Percentiles rank a stretch among this genome's conserved stretches.
Evolutionary conservation across 1,139 yeast species (phyloP).

Genomic region (Yamadazyma atmosphaerica): DNA sequence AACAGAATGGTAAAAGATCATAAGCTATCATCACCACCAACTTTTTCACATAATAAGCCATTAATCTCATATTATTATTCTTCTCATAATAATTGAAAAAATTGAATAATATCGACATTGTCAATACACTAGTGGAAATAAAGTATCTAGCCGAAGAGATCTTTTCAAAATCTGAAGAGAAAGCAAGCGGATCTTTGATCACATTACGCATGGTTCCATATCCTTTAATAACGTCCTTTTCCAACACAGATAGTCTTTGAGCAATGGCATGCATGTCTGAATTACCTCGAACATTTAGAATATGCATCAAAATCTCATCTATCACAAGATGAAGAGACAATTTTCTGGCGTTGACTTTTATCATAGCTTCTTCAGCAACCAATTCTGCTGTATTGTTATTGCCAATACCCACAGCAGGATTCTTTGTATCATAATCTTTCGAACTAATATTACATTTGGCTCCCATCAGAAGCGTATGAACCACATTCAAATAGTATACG

Average conservation of each 20-base stretch:
- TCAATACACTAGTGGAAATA: conserved; percentile 20
- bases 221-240: conserved; percentile 19
- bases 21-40: conserved; percentile 22
- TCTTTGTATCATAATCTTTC: conserved; percentile 18
- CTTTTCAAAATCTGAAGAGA: conserved; percentile 3
- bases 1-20: conserved; percentile 34
- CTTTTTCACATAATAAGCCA: conserved; percentile 33
- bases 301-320: conserved; percentile 2
- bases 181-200: conserved; percentile 2
- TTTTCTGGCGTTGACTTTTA: conserved; percentile 5
- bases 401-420: conserved; percentile 12
- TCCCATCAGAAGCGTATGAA: conserved; percentile 17
- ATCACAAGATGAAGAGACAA: not conserved
- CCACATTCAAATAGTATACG: conserved; percentile 16
- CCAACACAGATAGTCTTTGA: conserved; percentile 26
- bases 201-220: conserved; percentile 7
- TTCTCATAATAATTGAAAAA: conserved; percentile 31
- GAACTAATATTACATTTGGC: conserved; percentile 17
- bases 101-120: conserved; percentile 25
- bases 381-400: conserved; percentile 25
- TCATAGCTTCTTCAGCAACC: conserved; percentile 22
- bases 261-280: conserved; percentile 24
- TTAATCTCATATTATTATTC: conserved; percentile 20
- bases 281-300: conserved; percentile 21
- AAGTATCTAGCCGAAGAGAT: conserved; percentile 9